phyloP scores from a whole-genome alignment of 2,329 filamentous ascomycete genomes.

The Colletotrichum neosansevieriae region DNA sequence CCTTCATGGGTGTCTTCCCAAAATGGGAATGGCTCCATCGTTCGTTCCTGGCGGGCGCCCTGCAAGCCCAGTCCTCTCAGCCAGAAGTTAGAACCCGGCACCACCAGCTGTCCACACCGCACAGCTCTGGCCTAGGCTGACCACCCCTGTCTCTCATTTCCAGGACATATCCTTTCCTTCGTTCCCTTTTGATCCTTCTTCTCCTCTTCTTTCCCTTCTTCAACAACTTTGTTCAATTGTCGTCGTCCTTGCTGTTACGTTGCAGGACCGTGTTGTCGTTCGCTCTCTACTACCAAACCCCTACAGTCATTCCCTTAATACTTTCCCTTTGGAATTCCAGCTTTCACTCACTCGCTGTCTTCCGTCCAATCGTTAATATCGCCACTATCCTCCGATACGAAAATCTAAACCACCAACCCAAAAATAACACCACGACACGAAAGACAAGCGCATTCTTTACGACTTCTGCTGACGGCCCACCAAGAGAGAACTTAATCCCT shows the following conservation, averaged over 20 bases:
- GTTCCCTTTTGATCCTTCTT: constrained; percentile 32
- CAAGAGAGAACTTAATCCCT: constrained; percentile 38
- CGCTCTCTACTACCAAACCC: constrained; percentile 41
- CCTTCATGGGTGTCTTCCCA: constrained; percentile 17
- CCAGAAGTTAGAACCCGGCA: constrained; percentile 1
- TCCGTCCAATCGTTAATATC: constrained; percentile 59
- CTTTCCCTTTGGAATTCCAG: constrained; percentile 51
- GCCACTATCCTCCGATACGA: constrained; percentile 40
- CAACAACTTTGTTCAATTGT: constrained; percentile 47
- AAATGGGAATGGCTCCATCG: constrained; percentile 35
- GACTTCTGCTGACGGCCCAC: constrained; percentile 31
- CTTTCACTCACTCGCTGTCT: constrained; percentile 60
- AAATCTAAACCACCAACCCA: constrained; percentile 16
- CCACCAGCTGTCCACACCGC: constrained; percentile 23
- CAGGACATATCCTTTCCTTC: constrained; percentile 40
- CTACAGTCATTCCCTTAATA: constrained; percentile 45
- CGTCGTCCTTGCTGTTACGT: constrained; percentile 48
- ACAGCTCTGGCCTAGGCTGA: constrained; percentile 19
- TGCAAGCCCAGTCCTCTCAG: background rate
- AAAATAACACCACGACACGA: constrained; percentile 37
- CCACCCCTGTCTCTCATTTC: constrained; percentile 35
- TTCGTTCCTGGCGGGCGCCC: constrained; percentile 21
- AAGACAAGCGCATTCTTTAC: constrained; percentile 39
- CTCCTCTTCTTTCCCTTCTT: constrained; percentile 42
- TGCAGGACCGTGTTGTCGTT: constrained; percentile 44